phyloP scores from a whole-genome alignment of 768 basidiomycete genomes.

The Agrocybe praecox region DNA sequence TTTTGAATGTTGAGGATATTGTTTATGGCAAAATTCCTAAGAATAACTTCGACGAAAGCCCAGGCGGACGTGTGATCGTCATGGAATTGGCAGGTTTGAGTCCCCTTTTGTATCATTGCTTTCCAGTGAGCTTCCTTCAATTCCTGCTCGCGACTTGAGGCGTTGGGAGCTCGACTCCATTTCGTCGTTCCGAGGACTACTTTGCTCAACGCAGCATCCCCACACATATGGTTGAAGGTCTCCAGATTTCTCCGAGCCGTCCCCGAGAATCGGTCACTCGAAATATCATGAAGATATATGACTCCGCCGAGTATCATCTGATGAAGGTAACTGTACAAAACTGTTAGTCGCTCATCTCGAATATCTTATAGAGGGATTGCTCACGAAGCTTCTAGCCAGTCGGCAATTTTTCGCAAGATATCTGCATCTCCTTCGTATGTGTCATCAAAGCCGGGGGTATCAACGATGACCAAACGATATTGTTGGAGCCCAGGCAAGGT shows the following conservation, averaged over 20 bases:
- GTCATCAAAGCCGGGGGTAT: constrained; percentile 26
- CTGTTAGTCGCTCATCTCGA: too few species aligned
- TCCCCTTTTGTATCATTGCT: neutral
- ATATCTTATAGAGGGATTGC: neutral
- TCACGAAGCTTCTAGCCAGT: constrained; percentile 18
- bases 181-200: neutral
- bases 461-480: constrained; percentile 13
- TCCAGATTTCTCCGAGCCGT: neutral
- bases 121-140: neutral
- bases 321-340: too few species aligned
- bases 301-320: neutral
- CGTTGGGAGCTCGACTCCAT: neutral
- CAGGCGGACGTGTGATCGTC: neutral
- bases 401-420: constrained; percentile 15
- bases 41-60: neutral
- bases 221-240: neutral
- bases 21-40: neutral
- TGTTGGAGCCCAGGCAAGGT: neutral
- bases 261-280: neutral
- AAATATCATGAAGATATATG: neutral
- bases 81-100: neutral
- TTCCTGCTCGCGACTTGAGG: neutral
- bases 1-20: neutral
- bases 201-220: neutral
- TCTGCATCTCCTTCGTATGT: constrained; percentile 12